phyloP scores from a whole-genome alignment of 805 yeast species.

The Wickerhamiella shivajii region DNA sequence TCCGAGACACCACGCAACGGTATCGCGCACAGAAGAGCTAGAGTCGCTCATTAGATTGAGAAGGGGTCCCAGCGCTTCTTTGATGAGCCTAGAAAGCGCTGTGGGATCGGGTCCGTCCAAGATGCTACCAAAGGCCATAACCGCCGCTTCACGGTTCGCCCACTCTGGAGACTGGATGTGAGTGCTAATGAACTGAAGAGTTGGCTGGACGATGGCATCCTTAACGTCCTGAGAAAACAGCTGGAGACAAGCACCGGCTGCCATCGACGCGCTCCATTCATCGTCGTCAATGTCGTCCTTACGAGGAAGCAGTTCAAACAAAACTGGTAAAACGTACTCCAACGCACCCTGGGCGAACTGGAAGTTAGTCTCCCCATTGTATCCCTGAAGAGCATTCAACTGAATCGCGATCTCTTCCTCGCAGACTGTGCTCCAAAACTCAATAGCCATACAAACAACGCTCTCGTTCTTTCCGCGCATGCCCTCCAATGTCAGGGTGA shows the following conservation, averaged over 20 bases:
- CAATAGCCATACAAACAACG: slow-evolving; percentile 96
- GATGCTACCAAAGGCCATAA: slow-evolving; percentile 97
- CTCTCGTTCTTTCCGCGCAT: slow-evolving; percentile 74
- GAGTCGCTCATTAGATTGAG: slow-evolving; percentile 60
- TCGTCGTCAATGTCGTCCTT: slow-evolving; percentile 87
- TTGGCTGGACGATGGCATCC: slow-evolving; percentile 70
- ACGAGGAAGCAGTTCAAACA: slow-evolving; percentile 62
- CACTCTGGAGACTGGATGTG: slow-evolving; percentile 50
- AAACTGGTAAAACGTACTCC: slow-evolving; percentile 73
- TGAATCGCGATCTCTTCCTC: slow-evolving; percentile 71
- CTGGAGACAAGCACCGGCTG: slow-evolving; percentile 94
- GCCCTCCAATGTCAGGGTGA: slow-evolving; percentile 76
- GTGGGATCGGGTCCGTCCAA: slow-evolving; percentile 82
- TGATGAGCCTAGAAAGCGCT: slow-evolving; percentile 50
- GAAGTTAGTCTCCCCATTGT: slow-evolving; percentile 36
- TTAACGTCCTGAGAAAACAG: slow-evolving; percentile 86
- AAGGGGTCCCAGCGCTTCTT: slow-evolving; percentile 73
- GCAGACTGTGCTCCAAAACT: slow-evolving; percentile 99
- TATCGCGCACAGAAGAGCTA: slow-evolving; percentile 76
- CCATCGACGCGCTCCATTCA: slow-evolving; percentile 97
- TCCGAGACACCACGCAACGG: slow-evolving; percentile 97
- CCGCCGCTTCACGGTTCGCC: slow-evolving; percentile 93
- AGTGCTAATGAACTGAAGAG: slow-evolving; percentile 66
- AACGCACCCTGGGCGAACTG: slow-evolving; percentile 80
- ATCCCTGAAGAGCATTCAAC: slow-evolving; percentile 19